Base-by-base conservation (phyloP, 129 eudicot genomes). In the Tagetes erecta region DNA sequence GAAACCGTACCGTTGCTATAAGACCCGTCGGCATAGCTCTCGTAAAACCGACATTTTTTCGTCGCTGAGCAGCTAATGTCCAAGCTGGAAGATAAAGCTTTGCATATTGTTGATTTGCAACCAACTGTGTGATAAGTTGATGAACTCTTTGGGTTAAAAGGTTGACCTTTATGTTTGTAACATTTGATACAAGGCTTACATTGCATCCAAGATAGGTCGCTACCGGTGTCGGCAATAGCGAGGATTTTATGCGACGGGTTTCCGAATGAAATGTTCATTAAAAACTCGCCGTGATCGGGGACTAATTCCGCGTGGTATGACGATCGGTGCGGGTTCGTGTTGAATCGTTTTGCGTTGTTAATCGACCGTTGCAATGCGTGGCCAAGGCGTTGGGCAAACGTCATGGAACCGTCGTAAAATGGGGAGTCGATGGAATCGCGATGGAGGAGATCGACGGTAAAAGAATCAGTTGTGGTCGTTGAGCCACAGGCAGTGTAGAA, bases 361-460 rank as follows among this genome's bases (percentile, higher is more conserved):
- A 74, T 20, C 8, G 86, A 83, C 38, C 83, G 86, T 64, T 14
- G 83, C 50, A 78, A 45, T 9, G 85, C 65, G 5, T 49, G 76
- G 11, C 63, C 62, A 41, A 73, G 10, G 63, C 74, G 86, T 37
- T 78, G 70, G 4, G 83, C 68, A 45, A 42, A 71, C 38, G 60
- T 50, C 39, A 52, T 41, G 46, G 70, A 37, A 9, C 42, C 58
- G 2, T 83, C 70, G 30, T 83, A 74, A 42, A 83, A 74, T 30
- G 86, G 86, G 5, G 86, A 83, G 5, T 60, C 13, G 0, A 76
- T 34, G 51, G 86, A 82, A 51, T 82, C 86, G 1, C 83, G 83
- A 27, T 82, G 80, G 8, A 74, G 71, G 60, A 83, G 80, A 35
- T 83, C 68, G 62, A 83, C 34, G 55, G 41, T 78, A 53, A 83